A percentile compares a stretch with the other conserved stretches of the same genome.
Evolutionary conservation across 2,329 filamentous ascomycete species (phyloP).

Genomic region (Pyrenophora tritici-repentis): DNA sequence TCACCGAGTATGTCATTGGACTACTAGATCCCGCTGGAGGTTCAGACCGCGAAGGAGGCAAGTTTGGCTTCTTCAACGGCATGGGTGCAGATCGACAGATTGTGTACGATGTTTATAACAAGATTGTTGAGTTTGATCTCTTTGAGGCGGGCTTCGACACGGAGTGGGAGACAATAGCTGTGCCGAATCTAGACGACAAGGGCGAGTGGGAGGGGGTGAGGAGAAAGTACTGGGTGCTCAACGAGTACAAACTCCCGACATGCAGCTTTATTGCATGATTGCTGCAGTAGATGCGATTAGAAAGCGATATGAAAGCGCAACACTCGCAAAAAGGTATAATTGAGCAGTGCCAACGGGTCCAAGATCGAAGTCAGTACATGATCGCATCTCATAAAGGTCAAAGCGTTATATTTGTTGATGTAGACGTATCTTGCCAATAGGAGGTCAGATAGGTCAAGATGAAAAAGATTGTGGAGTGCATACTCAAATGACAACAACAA

Average conservation of each 20-base stretch:
- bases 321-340: too few relatives aligned
- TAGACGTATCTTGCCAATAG: too few relatives aligned
- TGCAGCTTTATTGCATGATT: slow-evolving; percentile 73
- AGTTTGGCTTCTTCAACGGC: slow-evolving; percentile 70
- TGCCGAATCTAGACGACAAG: slow-evolving; percentile 71
- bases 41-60: slow-evolving; percentile 51
- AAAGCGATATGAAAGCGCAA: too few relatives aligned
- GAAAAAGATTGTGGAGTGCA: too few relatives aligned
- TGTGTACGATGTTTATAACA: slow-evolving; percentile 95
- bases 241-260: slow-evolving; percentile 74
- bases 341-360: too few relatives aligned
- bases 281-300: too few relatives aligned
- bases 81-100: slow-evolving; percentile 89
- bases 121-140: slow-evolving; percentile 85
- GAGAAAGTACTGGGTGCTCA: slow-evolving; percentile 86
- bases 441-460: too few relatives aligned
- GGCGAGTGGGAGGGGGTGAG: slow-evolving; percentile 88
- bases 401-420: too few relatives aligned
- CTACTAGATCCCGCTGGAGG: slow-evolving; percentile 66
- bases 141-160: slow-evolving; percentile 88
- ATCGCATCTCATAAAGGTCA: too few relatives aligned
- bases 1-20: slow-evolving; percentile 82
- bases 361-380: too few relatives aligned
- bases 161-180: slow-evolving; percentile 78
- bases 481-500: too few relatives aligned